Evolutionary conservation across 345 rosid species (phyloP), one percentile per base, ranked within the genome.

Genomic region (Jatropha curcas): DNA sequence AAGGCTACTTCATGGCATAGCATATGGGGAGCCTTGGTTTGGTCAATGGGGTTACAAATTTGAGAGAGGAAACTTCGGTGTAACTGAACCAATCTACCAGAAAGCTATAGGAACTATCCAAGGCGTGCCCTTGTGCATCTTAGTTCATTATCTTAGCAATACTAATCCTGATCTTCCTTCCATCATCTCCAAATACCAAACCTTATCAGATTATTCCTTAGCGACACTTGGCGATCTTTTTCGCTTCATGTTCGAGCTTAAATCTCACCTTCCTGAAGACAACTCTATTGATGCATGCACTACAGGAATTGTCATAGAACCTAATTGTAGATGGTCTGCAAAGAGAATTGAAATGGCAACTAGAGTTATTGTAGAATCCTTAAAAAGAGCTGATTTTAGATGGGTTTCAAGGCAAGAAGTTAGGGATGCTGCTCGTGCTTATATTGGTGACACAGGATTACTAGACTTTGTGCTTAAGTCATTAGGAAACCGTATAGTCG

Each of bases 401-500:
- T 92, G 96, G 98, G 84, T 94, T 66, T 90, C 98, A 25, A 86
- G 98, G 74, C 98, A 94, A 76, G 97, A 94, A 84, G 92, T 92
- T 17, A 84, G 98, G 72, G 98, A 90, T 68, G 92, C 92, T 14
- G 97, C 98, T 6, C 87, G 98, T 61, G 84, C 87, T 7, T 88
- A 90, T 71, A 90, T 94, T 0, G 98, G 97, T 4, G 98, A 94
- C 81, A 94, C 98, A 0, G 98, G 98, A 11, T 73, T 92, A 78
- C 86, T 94, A 13, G 98, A 94, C 75, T 92, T 90, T 25, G 95
- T 90, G 53, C 89, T 94, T 12, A 92, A 94, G 60, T 94, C 98
- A 0, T 91, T 94, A 0, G 98, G 98, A 34, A 94, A 94, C 66
- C 98, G 89, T 31, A 81, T 90, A 4, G 97, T 92, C 2, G 98